Evolutionary conservation across 257 asterid species (phyloP).

Genomic region (Lithospermum erythrorhizon): DNA sequence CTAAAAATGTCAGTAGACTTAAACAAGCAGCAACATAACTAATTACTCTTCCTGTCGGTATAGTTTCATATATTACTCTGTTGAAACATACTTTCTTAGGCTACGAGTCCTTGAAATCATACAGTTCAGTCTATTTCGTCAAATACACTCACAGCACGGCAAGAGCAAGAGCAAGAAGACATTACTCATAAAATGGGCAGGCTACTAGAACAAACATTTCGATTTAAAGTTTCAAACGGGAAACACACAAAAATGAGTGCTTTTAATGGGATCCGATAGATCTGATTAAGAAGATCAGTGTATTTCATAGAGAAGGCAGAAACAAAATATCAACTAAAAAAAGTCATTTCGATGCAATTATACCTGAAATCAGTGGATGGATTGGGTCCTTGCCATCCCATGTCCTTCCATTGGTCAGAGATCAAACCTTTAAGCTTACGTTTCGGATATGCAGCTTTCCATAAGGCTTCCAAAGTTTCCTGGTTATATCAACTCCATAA

Average conservation of each 20-base stretch:
- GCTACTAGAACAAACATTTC: too few species aligned
- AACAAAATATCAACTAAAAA: neutral
- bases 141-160: neutral
- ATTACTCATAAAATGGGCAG: too few species aligned
- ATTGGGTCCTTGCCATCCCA: conserved; percentile 98
- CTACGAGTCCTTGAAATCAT: too few species aligned
- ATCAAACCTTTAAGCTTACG: conserved; percentile 57
- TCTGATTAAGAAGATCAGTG: neutral
- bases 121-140: neutral
- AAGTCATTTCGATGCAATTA: neutral
- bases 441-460: conserved; percentile 69
- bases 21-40: too few species aligned
- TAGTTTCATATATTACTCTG: neutral
- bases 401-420: conserved; percentile 96
- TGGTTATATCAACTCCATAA: conserved; percentile 18
- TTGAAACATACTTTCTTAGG: neutral
- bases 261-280: too few species aligned
- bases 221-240: too few species aligned
- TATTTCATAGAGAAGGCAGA: neutral
- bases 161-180: too few species aligned
- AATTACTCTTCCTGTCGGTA: neutral
- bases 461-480: conserved; percentile 69
- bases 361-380: conserved; percentile 97
- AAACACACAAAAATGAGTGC: too few species aligned
- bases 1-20: too few species aligned